Evolutionary conservation across 2,329 filamentous ascomycete species (phyloP).

Genomic region (Cladorrhinum sp.): DNA sequence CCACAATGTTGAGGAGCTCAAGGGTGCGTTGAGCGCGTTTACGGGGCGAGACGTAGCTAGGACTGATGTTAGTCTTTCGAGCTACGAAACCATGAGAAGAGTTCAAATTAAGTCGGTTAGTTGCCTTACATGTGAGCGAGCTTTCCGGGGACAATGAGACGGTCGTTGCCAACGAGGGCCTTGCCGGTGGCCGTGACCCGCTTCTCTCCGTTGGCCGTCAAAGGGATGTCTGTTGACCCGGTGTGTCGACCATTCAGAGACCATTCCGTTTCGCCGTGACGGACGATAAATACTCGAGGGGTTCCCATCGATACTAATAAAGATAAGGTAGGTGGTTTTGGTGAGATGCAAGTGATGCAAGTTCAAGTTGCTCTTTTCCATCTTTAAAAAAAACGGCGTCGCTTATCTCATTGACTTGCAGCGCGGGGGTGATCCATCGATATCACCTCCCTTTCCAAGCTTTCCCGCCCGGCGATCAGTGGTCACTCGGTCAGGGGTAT

Average conservation of each 20-base stretch:
- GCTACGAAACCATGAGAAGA: not conserved
- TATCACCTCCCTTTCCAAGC: not conserved
- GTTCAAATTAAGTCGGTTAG: not conserved
- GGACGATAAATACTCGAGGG: slow-evolving; percentile 75
- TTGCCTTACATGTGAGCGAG: slow-evolving; percentile 72
- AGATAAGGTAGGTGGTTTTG: not conserved
- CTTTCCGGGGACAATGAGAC: slow-evolving; percentile 78
- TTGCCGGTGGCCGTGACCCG: slow-evolving; percentile 72
- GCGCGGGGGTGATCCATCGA: not conserved
- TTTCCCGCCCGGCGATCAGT: not conserved
- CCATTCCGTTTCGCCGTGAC: slow-evolving; percentile 96
- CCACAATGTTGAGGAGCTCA: slow-evolving; percentile 76
- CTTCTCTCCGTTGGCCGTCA: slow-evolving; percentile 78
- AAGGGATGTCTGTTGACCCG: slow-evolving; percentile 77
- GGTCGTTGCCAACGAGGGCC: slow-evolving; percentile 78
- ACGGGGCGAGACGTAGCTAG: slow-evolving; percentile 80
- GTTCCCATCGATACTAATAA: slow-evolving; percentile 39
- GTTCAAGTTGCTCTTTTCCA: not conserved
- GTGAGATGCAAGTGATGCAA: not conserved
- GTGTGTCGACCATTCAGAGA: slow-evolving; percentile 84
- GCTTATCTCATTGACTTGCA: not conserved
- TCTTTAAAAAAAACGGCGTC: not conserved
- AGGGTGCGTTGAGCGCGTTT: slow-evolving; percentile 84
- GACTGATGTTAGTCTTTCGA: not conserved
- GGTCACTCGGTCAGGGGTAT: not conserved